Percentiles rank a stretch among this genome's conserved stretches.
Conservation (phyloP, 164 flowering plant genomes). For the Liquidambar formosana region DNA sequence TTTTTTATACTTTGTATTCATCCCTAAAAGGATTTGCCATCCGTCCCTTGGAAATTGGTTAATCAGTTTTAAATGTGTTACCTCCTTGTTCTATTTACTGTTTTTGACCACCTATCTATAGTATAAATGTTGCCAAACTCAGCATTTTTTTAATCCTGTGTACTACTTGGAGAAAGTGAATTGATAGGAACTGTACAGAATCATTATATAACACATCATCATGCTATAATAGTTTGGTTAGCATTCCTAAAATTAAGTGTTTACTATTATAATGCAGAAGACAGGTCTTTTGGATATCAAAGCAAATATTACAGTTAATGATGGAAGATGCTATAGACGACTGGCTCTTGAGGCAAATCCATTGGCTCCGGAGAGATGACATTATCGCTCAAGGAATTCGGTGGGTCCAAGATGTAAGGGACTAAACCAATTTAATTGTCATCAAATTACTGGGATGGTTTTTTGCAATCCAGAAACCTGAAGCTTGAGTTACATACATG, state of each 20-base stretch:
- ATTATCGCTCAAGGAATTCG: constrained; percentile 76
- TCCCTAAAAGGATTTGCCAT: too few species aligned
- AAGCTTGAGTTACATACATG: background rate
- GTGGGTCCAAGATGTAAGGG: constrained; percentile 93
- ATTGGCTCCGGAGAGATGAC: constrained; percentile 86
- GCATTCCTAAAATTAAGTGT: constrained; percentile 4
- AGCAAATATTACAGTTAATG: constrained; percentile 87
- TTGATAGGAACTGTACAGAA: background rate
- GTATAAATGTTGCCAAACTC: background rate
- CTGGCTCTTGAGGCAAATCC: constrained; percentile 86
- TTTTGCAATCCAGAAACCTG: background rate
- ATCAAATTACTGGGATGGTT: background rate
- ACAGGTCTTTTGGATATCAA: constrained; percentile 98
- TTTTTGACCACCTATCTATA: too few species aligned
- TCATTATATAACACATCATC: background rate
- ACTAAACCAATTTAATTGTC: constrained; percentile 13
- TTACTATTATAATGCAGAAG: constrained; percentile 54
- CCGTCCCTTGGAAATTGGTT: background rate
- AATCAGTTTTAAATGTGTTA: background rate
- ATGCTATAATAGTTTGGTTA: background rate
- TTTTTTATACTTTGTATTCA: too few species aligned
- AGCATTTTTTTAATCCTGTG: background rate
- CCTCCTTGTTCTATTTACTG: background rate
- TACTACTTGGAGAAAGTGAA: background rate
- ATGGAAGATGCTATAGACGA: constrained; percentile 99